Base-by-base conservation (phyloP, 2,329 filamentous ascomycete species). In the Teratosphaeria nubilosa region DNA sequence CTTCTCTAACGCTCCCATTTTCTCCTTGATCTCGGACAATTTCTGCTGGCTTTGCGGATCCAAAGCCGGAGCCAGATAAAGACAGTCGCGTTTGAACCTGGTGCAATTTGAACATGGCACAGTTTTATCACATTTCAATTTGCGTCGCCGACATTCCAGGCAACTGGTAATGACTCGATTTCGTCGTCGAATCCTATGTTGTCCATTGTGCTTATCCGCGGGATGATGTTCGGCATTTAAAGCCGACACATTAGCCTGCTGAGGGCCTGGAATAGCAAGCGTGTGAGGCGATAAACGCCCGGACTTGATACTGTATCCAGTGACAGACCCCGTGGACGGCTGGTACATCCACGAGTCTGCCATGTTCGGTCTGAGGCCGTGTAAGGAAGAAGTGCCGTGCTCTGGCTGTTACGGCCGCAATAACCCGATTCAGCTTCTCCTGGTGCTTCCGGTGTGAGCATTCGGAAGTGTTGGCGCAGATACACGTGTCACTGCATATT, bases 1-100 rank as follows among this genome's bases (percentile, higher is more conserved):
- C 56, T 83, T 78, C 73, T 90, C 87, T 20, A 90, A 74, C 9
- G 82, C 83, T 27, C 86, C 86, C 72, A 90, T 87, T 72, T 86
- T 86, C 70, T 91, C 87, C 73, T 91, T 91, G 70, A 91, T 86
- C 67, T 90, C 85, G 3, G 85, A 86, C 56, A 91, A 77, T 65
- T 85, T 85, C 64, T 85, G 78, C 71, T 88, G 86, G 56, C 83
- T 83, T 7, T 82, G 82, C 60, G 86, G 80, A 70, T 90, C 87
- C n/a, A 88, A 76, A 24, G 84, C 80, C 0, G 84, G 81, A 1
- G 84, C 82, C 37, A 90, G 78, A 68, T 87, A 89, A 41, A 87
- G 70, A 64, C 80, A 82, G 63, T 79, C 75, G 20, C 79, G 74
- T n/a, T 69, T 66, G 67, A 76, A 77, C 55, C 78, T 74, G n/a